Base-by-base conservation (phyloP, 2,329 filamentous ascomycete species). In the Zasmidium angulare region DNA sequence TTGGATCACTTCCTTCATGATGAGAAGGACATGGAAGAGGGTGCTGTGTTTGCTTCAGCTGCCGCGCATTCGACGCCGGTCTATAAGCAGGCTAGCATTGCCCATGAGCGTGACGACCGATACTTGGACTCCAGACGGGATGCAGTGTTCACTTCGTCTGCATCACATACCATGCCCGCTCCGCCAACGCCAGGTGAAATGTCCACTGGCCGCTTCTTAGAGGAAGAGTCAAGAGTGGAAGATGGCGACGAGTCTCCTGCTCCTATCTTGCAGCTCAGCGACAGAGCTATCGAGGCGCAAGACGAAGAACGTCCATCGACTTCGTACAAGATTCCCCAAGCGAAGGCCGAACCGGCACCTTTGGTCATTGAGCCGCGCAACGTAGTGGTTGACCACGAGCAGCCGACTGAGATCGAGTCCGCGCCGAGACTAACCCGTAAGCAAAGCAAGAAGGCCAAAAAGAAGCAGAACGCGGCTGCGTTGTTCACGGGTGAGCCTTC, bases 381-480 rank as follows among this genome's bases (percentile, higher is more conserved):
- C 26, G 52, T 58, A 6, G 53, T 59, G 19, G 56, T 21, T 19
- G 51, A 53, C 24, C 57, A 50, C 19, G 59, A 55, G 21, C 48
- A 46, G n/a, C 46, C 26, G 11, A 36, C 46, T 1, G 63, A 64
- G 31, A 50, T 59, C 11, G 29, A 20, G 14, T 46, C 55, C 12
- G 60, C 56, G 10, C 61, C 59, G 17, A 51, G 63, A 49, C 59
- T 69, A 47, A 64, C 56, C n/a, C 61, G 63, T 23, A 71, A 70
- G 60, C 63, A 63, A 22, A 67, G 68, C 2, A 71, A 71, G 62
- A 71, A 72, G 49, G 58, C 43, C 17, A 70, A 67, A 61, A 70
- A 69, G 58, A 67, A 69, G 50, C 52, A 58, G 11, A 59, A 58
- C 29, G 54, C 53, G 21, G 50, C 58, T 31, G 57, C 58, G n/a